phyloP scores from a whole-genome alignment of 1,284 basidiomycete species.

The Cutaneotrichosporon daszewskae region DNA sequence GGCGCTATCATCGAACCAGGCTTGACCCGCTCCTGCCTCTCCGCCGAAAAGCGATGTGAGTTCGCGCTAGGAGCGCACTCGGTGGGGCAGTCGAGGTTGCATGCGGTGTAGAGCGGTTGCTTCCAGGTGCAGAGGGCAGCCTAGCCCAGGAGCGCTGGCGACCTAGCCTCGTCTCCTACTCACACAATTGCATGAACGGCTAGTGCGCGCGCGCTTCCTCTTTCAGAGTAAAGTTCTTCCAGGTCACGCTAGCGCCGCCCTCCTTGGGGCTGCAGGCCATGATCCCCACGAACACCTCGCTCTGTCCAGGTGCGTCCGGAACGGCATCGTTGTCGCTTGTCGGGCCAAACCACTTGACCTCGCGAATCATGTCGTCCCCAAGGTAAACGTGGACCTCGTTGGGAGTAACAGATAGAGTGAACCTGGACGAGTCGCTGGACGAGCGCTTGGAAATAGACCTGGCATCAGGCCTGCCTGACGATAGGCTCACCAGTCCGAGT shows the following conservation, averaged over 20 bases:
- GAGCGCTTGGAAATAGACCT: constrained; percentile 19
- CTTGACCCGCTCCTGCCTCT: too few relatives aligned
- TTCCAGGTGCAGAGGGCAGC: too few relatives aligned
- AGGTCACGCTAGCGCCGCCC: constrained; percentile 18
- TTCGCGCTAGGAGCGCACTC: too few relatives aligned
- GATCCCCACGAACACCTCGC: constrained; percentile 24
- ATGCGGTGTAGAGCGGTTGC: too few relatives aligned
- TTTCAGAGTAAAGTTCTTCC: constrained; percentile 20
- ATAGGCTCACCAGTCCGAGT: constrained; percentile 31
- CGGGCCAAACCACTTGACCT: constrained; percentile 28
- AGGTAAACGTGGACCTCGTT: constrained; percentile 20
- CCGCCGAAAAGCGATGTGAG: too few relatives aligned
- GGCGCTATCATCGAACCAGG: too few relatives aligned
- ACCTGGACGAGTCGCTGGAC: constrained; percentile 8
- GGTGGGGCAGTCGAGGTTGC: too few relatives aligned
- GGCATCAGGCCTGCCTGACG: background rate
- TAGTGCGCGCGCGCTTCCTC: constrained; percentile 10
- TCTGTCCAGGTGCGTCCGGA: background rate
- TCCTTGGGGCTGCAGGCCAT: constrained; percentile 31
- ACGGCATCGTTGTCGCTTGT: background rate
- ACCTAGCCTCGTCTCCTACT: too few relatives aligned
- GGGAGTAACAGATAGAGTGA: constrained; percentile 18
- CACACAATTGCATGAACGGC: too few relatives aligned
- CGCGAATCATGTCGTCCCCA: constrained; percentile 29
- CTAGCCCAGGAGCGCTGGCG: too few relatives aligned